Base-by-base conservation (phyloP, 1,139 yeast species). In the Lodderomyces jiufengensis region DNA sequence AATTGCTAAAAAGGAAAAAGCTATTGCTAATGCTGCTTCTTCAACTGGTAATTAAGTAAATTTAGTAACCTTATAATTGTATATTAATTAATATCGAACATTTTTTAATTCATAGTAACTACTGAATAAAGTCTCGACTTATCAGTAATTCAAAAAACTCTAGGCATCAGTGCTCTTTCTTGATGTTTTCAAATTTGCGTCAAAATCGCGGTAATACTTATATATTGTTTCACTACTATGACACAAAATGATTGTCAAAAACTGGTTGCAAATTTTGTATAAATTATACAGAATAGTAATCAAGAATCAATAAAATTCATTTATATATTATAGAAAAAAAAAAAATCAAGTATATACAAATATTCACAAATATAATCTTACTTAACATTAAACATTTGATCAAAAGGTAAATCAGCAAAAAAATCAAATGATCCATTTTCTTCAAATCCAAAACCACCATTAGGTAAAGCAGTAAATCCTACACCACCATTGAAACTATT, bases 1-100 rank as follows among this genome's bases (percentile, higher is more conserved):
- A 75, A 66, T 53, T 34, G 70, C 66, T 40, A 68, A 70, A 65
- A 69, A 54, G 50, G 70, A 68, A 34, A 71, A 67, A 61, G 51
- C 57, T 38, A 54, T 61, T 44, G 73, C 66, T 33, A 32, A 35
- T 38, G 48, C 48, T 30, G 20, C 20, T 18, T 18, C 20, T 18
- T 18, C n/a, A n/a, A n/a, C 20, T 18, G 20, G 20, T 18, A 18
- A 18, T 18, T 18, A 18, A 18, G 20, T 18, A 5, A 18, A 18
- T 18, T 18, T 5, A 18, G 6, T 18, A 18, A 18, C n/a, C n/a
- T n/a, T n/a, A n/a, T n/a, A 27, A 13, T 27, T 27, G 30, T 27
- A 27, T 27, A 27, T 22, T 27, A n/a, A n/a, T n/a, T n/a, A n/a
- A n/a, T n/a, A n/a, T n/a, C 14, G 28, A 7, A 11, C 5, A 4